Percentiles rank a stretch among this genome's conserved stretches.
Evolutionary conservation across 495 filamentous ascomycete species (phyloP).

Genomic region (Pseudoneurospora amorphoporcata): DNA sequence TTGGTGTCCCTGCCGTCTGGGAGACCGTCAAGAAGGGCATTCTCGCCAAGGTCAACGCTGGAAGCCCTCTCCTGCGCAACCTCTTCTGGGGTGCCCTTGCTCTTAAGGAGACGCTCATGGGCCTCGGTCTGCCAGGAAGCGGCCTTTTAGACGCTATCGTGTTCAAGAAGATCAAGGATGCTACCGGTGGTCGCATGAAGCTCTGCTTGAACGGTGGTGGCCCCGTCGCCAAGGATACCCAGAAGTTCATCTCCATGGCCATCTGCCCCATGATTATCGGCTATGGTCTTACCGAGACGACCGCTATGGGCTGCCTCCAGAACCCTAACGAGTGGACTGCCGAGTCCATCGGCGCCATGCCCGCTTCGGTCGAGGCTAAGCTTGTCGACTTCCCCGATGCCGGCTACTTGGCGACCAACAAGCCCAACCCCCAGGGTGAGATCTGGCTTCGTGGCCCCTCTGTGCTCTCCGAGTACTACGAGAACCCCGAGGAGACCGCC

Average conservation of each 20-base stretch:
- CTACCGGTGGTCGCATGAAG: slow-evolving; percentile 71
- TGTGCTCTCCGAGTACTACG: slow-evolving; percentile 64
- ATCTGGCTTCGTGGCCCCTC: slow-evolving; percentile 81
- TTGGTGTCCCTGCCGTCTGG: slow-evolving; percentile 95
- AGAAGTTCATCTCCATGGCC: slow-evolving; percentile 79
- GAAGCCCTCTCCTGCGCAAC: slow-evolving; percentile 60
- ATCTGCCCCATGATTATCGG: slow-evolving; percentile 83
- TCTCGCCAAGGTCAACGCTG: slow-evolving; percentile 69
- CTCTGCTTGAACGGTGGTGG: slow-evolving; percentile 83
- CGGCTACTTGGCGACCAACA: slow-evolving; percentile 78
- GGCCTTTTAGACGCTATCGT: slow-evolving; percentile 64
- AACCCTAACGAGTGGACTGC: slow-evolving; percentile 86
- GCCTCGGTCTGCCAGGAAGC: slow-evolving; percentile 63
- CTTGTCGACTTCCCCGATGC: slow-evolving; percentile 93
- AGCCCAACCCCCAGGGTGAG: slow-evolving; percentile 83
- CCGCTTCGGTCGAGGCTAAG: slow-evolving; percentile 80
- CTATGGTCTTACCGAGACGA: slow-evolving; percentile 94
- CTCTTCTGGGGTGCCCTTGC: slow-evolving; percentile 90
- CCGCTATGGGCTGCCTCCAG: slow-evolving; percentile 86
- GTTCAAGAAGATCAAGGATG: slow-evolving; percentile 87
- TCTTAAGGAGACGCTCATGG: slow-evolving; percentile 72
- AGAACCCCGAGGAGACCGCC: slow-evolving; percentile 78
- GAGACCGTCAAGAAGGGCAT: slow-evolving; percentile 98
- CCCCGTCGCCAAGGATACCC: slow-evolving; percentile 76
- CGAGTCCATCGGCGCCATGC: slow-evolving; percentile 66